Evolutionary conservation across 2,329 filamentous ascomycete species (phyloP).

Genomic region (Monilinia polystroma): DNA sequence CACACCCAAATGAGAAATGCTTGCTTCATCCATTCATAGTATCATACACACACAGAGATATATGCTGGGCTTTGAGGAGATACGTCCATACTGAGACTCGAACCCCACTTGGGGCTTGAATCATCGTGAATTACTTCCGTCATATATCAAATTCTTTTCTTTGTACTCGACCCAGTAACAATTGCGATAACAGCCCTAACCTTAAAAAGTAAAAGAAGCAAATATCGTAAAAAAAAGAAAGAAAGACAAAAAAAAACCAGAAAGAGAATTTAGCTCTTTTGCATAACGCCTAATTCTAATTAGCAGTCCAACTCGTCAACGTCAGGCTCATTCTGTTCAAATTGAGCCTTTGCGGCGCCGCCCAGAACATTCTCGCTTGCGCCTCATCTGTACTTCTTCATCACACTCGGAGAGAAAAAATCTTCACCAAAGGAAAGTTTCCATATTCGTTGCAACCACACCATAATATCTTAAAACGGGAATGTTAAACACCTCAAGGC

Average conservation of each 20-base stretch:
- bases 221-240: background rate
- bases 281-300: background rate
- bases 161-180: constrained; percentile 4
- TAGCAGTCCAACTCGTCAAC: background rate
- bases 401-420: constrained; percentile 6
- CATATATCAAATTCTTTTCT: constrained; percentile 19
- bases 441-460: background rate
- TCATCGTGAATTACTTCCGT: constrained; percentile 15
- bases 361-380: constrained; percentile 19
- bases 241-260: background rate
- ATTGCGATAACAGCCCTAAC: background rate
- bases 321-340: constrained; percentile 5
- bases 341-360: constrained; percentile 16
- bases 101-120: constrained; percentile 18
- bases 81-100: background rate
- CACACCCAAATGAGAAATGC: background rate
- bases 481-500: background rate
- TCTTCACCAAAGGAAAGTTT: constrained; percentile 7
- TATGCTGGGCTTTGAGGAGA: background rate
- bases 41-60: background rate
- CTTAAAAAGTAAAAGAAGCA: background rate
- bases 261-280: background rate
- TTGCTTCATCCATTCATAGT: constrained; percentile 1
- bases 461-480: background rate
- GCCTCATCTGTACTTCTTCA: constrained; percentile 12